Percentiles rank a stretch among this genome's conserved stretches.
phyloP scores from a whole-genome alignment of 2,329 filamentous ascomycete species.

The Neopestalotiopsis rosae region DNA sequence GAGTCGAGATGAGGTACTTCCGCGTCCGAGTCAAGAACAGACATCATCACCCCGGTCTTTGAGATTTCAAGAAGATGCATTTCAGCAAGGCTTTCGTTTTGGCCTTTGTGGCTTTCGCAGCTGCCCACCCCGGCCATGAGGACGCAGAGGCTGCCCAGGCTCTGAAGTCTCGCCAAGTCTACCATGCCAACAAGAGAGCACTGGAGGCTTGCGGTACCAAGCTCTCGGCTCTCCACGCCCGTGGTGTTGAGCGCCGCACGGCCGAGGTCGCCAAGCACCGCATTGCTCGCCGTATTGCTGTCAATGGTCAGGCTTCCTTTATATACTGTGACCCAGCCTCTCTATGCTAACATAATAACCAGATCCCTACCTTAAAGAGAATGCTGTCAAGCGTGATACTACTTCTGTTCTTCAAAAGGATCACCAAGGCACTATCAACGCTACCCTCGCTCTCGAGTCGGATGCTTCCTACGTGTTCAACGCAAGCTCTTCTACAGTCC shows the following conservation, averaged over 20 bases:
- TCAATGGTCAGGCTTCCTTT: background rate
- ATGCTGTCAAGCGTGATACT: constrained; percentile 12
- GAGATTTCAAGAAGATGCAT: constrained; percentile 7
- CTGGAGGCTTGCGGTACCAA: constrained; percentile 6
- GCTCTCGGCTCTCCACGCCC: background rate
- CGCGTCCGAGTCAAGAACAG: background rate
- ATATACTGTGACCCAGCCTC: background rate
- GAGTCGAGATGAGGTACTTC: background rate
- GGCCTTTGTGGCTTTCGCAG: constrained; percentile 5
- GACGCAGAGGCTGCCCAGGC: background rate
- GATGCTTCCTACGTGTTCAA: constrained; percentile 6
- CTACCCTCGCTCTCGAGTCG: constrained; percentile 4
- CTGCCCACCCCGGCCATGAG: constrained; percentile 16
- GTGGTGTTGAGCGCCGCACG: constrained; percentile 6
- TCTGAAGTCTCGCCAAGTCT: background rate
- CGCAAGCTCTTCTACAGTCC: constrained; percentile 30
- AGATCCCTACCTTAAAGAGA: constrained; percentile 8
- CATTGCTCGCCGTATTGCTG: constrained; percentile 12
- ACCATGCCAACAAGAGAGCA: constrained; percentile 8
- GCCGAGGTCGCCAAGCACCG: constrained; percentile 9
- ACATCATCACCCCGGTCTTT: background rate
- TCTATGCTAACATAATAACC: background rate
- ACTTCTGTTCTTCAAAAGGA: constrained; percentile 4
- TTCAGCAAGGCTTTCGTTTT: constrained; percentile 6
- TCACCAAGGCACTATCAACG: constrained; percentile 8